Evolutionary conservation across 2,329 filamentous ascomycete genomes (phyloP).

Genomic region (Sporothrix luriei): DNA sequence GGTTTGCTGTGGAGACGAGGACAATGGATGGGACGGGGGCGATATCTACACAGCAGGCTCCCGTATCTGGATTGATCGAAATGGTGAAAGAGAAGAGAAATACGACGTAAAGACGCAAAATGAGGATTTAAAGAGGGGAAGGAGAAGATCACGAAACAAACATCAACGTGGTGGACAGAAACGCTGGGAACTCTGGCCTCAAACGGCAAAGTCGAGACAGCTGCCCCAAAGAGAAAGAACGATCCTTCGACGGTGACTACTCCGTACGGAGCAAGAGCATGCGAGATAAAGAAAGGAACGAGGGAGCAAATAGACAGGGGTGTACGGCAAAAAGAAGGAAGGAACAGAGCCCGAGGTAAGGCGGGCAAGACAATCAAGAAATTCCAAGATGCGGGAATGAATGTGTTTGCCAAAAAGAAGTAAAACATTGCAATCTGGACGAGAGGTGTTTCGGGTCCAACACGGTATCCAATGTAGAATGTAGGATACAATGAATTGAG

Average conservation of each 20-base stretch:
- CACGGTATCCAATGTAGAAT: background rate
- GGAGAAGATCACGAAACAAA: constrained; percentile 1
- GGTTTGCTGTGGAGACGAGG: background rate
- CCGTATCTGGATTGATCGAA: background rate
- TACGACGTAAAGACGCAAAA: background rate
- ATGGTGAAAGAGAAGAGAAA: background rate
- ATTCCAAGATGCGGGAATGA: background rate
- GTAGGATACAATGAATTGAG: background rate
- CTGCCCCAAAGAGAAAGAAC: constrained; percentile 17
- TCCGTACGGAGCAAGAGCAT: constrained; percentile 20
- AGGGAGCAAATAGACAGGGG: constrained; percentile 10
- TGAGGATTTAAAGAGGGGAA: background rate
- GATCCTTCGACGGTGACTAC: background rate
- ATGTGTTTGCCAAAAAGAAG: background rate
- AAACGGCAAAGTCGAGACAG: background rate
- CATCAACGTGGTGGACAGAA: background rate
- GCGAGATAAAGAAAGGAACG: constrained; percentile 15
- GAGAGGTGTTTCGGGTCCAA: background rate
- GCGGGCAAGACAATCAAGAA: background rate
- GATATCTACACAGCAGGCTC: constrained; percentile 20
- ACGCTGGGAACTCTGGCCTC: background rate
- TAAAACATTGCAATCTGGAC: background rate
- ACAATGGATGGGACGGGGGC: background rate
- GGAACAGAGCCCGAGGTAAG: constrained; percentile 1
- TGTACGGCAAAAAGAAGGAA: background rate